Evolutionary conservation across 306 rosid genomes (phyloP).

Genomic region (Leucaena leucocephala): DNA sequence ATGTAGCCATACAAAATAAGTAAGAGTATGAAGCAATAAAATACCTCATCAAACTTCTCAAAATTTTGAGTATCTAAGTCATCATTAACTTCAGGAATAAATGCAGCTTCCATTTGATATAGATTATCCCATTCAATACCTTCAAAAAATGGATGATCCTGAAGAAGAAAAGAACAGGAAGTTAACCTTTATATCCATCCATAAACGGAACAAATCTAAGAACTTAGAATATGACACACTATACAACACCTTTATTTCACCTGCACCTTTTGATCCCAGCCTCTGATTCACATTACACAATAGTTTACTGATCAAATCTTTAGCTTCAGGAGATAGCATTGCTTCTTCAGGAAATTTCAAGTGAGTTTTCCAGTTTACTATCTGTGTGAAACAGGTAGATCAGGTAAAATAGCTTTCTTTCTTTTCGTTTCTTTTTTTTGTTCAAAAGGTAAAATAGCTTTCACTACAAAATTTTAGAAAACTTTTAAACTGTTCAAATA

Average conservation of each 20-base stretch:
- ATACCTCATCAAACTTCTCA: constrained; percentile 97
- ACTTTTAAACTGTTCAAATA: background rate
- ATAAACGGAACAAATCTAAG: constrained; percentile 36
- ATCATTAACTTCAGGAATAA: constrained; percentile 90
- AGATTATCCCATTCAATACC: constrained; percentile 77
- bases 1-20: constrained; percentile 21
- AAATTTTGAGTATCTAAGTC: constrained; percentile 97
- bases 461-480: constrained; percentile 8
- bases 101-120: constrained; percentile 95
- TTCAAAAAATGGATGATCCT: constrained; percentile 80
- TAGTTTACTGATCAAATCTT: constrained; percentile 75
- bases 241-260: constrained; percentile 95
- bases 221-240: constrained; percentile 71
- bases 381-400: constrained; percentile 51
- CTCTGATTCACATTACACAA: constrained; percentile 81
- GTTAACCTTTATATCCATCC: constrained; percentile 42
- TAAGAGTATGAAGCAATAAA: constrained; percentile 30
- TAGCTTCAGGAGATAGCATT: constrained; percentile 71
- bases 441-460: background rate
- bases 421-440: too few relatives aligned
- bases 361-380: constrained; percentile 94
- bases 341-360: constrained; percentile 96
- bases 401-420: constrained; percentile 4
- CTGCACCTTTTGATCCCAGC: constrained; percentile 80
- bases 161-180: constrained; percentile 39